phyloP scores from a whole-genome alignment of 2,329 filamentous ascomycete genomes.

The Colletotrichum graminicola region DNA sequence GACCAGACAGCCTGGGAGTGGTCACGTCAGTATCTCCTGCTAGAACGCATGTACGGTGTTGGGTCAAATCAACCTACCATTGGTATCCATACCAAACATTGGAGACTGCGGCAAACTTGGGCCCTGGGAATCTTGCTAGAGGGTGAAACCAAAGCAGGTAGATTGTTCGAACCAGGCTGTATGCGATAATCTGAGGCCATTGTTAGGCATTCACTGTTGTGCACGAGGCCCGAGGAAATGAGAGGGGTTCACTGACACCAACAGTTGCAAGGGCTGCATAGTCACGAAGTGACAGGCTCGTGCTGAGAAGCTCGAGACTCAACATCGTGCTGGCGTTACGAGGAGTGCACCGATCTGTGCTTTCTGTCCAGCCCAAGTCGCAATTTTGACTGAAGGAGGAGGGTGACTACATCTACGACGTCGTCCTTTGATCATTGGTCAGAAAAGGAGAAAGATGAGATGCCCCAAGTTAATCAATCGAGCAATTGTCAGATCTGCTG shows the following conservation, averaged over 20 bases:
- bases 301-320: background rate
- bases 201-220: background rate
- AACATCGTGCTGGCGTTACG: background rate
- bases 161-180: slow-evolving; percentile 17
- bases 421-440: background rate
- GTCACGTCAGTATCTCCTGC: no score
- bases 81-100: slow-evolving; percentile 61
- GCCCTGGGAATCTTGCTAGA: slow-evolving; percentile 59
- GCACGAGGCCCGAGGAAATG: no score
- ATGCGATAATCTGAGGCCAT: background rate
- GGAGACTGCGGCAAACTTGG: slow-evolving; percentile 59
- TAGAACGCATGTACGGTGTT: background rate
- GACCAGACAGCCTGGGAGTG: background rate
- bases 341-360: no score
- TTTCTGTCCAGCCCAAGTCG: no score
- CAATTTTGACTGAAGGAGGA: no score
- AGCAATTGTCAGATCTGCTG: no score
- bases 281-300: background rate
- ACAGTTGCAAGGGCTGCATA: background rate
- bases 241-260: background rate
- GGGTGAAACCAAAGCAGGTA: slow-evolving; percentile 60
- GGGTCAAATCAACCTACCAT: background rate
- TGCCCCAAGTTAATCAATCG: no score
- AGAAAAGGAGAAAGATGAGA: no score
- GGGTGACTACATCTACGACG: no score